Base-by-base conservation (phyloP, 2,329 filamentous ascomycete genomes). In the Nemania diffusa region DNA sequence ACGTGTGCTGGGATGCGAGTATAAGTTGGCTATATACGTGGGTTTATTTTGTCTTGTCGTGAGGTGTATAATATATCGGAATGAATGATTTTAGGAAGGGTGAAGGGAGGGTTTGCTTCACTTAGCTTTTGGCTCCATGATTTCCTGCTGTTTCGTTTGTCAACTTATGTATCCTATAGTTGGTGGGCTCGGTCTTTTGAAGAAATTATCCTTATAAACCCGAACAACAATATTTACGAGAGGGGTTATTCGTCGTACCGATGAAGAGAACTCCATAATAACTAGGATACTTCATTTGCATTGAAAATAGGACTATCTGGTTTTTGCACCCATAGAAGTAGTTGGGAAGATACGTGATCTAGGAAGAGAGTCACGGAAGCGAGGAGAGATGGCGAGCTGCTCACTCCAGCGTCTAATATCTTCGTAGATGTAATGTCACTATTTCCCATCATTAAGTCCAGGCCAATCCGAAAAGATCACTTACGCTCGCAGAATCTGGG, bases 161-260 rank as follows among this genome's bases (percentile, higher is more conserved):
- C 22, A 26, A 20, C 27, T 24, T 26, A 17, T 60, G 56, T 64
- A 56, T 58, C 48, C n/a, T 37, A 64, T 27, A 64, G 20, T 22
- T 3, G 9, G 40, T 22, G 27, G 20, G n/a, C n/a, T 46, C n/a
- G 7, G 7, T 24, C 13, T 4, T 24, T 52, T 26, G 20, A 15
- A 40, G 17, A 22, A 5, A 44, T 34, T 20, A 29, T 29, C 20
- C 46, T 1, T 11, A 48, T 27, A 7, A 51, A 40, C 27, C 2
- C 29, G n/a, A n/a, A 7, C 8, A 24, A 32, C 17, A 22, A 26
- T 22, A 3, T 4, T 11, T 34, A 11, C 32, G 11, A 2, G 2
- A 1, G 9, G 37, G 7, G 37, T n/a, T 13, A 27, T n/a, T 17
- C 17, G 15, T 3, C 2, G 44, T 51, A 34, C 32, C n/a, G 17